These are phyloP conservation scores for Diplodia scrobiculata DNA, from an alignment of 2,329 filamentous ascomycete species.

Conservation along the genomic window DNA sequence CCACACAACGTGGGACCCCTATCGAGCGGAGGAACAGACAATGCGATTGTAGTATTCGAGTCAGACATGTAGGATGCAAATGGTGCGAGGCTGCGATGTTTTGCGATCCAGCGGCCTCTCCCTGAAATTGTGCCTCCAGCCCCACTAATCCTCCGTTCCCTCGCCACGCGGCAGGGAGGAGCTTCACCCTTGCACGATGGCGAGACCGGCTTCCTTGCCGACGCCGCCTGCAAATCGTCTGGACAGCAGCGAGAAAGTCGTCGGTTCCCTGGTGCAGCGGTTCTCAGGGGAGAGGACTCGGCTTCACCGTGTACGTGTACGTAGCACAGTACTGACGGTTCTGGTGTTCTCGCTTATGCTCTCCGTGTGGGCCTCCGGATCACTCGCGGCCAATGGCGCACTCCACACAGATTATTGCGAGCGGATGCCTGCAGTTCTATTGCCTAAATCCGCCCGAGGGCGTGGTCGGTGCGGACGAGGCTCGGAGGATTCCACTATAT, in stretches of 20 bases:
- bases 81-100: neutral
- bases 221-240: neutral
- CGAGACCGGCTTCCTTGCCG: too few species aligned
- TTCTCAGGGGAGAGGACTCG: neutral
- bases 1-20: conserved; percentile 11
- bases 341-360: neutral
- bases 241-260: neutral
- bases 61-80: neutral
- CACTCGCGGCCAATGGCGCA: neutral
- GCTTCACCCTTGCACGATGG: neutral
- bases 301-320: neutral
- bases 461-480: conserved; percentile 1
- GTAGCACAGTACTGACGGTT: neutral
- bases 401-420: neutral
- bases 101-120: neutral
- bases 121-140: neutral
- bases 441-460: conserved; percentile 7
- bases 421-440: neutral
- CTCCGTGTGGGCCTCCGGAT: neutral
- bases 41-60: neutral
- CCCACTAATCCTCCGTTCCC: neutral
- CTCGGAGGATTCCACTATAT: conserved; percentile 5
- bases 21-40: neutral
- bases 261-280: neutral
- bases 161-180: neutral